Percentiles rank a stretch among this genome's conserved stretches.
Evolutionary conservation across 2,329 filamentous ascomycete genomes (phyloP).

Genomic region (Nemania sp.): DNA sequence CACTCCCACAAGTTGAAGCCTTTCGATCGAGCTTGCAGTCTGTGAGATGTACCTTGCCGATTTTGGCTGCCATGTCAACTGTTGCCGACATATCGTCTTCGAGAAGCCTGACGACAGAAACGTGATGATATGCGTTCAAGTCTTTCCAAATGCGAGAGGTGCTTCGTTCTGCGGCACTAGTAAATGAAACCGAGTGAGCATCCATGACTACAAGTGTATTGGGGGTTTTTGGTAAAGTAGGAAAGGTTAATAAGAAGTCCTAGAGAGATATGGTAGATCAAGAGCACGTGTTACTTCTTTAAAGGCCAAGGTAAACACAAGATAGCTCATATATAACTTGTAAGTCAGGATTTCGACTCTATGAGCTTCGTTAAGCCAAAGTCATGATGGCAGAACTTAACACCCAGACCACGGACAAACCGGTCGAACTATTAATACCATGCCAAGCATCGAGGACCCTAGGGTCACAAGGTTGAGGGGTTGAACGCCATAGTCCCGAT

Average conservation of each 20-base stretch:
- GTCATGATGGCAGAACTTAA: background rate
- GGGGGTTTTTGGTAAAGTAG: background rate
- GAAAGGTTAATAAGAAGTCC: background rate
- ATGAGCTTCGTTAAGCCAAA: slow-evolving; percentile 10
- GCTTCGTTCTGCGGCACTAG: slow-evolving; percentile 57
- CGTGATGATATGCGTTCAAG: slow-evolving; percentile 57
- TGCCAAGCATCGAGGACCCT: background rate
- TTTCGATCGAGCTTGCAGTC: slow-evolving; percentile 43
- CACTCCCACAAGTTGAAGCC: slow-evolving; percentile 47
- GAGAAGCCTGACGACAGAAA: slow-evolving; percentile 52
- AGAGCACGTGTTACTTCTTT: slow-evolving; percentile 7
- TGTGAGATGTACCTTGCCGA: slow-evolving; percentile 54
- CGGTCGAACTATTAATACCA: slow-evolving; percentile 18
- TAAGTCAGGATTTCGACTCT: background rate
- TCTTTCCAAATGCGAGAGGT: slow-evolving; percentile 65
- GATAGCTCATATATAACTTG: slow-evolving; percentile 1
- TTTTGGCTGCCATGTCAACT: slow-evolving; percentile 50
- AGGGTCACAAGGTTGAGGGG: background rate
- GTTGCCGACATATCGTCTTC: slow-evolving; percentile 50
- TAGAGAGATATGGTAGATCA: background rate
- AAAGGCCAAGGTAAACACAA: background rate
- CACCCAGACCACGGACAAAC: slow-evolving; percentile 1
- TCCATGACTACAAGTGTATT: slow-evolving; percentile 56
- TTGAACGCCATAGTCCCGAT: slow-evolving; percentile 23
- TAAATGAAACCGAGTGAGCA: slow-evolving; percentile 64